Conservation (phyloP, 148 eudicot species). For the Fagopyrum homotropicum region DNA sequence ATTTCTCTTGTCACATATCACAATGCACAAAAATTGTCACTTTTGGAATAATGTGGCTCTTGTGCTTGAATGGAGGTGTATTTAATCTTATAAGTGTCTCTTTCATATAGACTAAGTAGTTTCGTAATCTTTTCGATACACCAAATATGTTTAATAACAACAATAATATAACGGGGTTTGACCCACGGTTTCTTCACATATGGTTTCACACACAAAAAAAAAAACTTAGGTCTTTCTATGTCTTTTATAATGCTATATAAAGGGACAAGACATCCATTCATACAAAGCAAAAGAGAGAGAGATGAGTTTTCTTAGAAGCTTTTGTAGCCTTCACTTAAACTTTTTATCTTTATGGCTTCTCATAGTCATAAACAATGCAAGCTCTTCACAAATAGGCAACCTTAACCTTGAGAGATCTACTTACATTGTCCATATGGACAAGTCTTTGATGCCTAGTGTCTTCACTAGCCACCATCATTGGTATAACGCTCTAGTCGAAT, state of each 20-base stretch:
- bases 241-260: conserved; percentile 1
- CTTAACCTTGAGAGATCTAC: conserved; percentile 23
- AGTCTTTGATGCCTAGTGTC: conserved; percentile 59
- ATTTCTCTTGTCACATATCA: background rate
- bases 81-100: conserved; percentile 6
- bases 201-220: background rate
- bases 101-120: background rate
- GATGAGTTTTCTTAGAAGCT: background rate
- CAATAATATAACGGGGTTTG: background rate
- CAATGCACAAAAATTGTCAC: background rate
- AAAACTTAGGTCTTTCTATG: background rate
- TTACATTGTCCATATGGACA: conserved; percentile 76
- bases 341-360: background rate
- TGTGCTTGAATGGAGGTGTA: conserved; percentile 7
- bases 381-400: background rate
- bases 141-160: too few relatives aligned
- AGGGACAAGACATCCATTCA: background rate
- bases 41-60: conserved; percentile 8
- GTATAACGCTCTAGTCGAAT: conserved; percentile 49
- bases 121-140: too few relatives aligned
- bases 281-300: conserved; percentile 8
- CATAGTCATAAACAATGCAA: background rate
- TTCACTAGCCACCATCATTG: conserved; percentile 53
- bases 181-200: background rate
- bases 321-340: background rate